Evolutionary conservation across 2,329 filamentous ascomycete species (phyloP).

Genomic region (Xylariaceae sp.): DNA sequence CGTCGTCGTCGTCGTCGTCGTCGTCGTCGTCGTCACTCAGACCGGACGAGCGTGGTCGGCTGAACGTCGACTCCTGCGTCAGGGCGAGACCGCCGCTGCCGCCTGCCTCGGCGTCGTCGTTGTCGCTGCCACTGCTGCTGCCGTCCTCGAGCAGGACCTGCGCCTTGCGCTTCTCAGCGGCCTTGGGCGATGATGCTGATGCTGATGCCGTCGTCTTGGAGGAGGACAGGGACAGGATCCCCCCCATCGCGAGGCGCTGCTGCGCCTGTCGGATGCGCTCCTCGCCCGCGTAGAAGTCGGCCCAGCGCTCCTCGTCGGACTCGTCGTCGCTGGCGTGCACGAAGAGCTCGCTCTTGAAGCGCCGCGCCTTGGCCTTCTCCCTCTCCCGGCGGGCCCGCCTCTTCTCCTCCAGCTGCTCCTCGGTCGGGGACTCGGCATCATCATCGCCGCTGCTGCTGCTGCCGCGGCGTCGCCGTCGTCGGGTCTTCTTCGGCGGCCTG

Average conservation of each 20-base stretch:
- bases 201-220: background rate
- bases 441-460: too few species aligned
- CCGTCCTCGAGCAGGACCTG: background rate
- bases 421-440: conserved; percentile 42
- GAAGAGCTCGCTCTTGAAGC: conserved; percentile 78
- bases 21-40: conserved; percentile 1
- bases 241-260: too few species aligned
- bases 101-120: conserved; percentile 24
- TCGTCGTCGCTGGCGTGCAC: conserved; percentile 85
- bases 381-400: conserved; percentile 55
- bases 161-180: conserved; percentile 22
- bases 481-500: conserved; percentile 53
- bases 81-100: conserved; percentile 21
- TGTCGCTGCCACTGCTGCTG: conserved; percentile 4
- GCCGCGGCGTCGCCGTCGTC: conserved; percentile 43
- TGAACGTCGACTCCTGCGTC: conserved; percentile 9
- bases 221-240: too few species aligned
- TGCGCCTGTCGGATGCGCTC: conserved; percentile 52
- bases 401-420: conserved; percentile 58
- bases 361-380: conserved; percentile 67
- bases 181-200: conserved; percentile 6
- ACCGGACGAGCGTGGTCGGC: too few species aligned
- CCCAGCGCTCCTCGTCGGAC: conserved; percentile 59
- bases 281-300: conserved; percentile 71
- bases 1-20: conserved; percentile 14